Evolutionary conservation across 257 asterid species (phyloP), one percentile per base, ranked within the genome.

Genomic region (Scutellaria minor): DNA sequence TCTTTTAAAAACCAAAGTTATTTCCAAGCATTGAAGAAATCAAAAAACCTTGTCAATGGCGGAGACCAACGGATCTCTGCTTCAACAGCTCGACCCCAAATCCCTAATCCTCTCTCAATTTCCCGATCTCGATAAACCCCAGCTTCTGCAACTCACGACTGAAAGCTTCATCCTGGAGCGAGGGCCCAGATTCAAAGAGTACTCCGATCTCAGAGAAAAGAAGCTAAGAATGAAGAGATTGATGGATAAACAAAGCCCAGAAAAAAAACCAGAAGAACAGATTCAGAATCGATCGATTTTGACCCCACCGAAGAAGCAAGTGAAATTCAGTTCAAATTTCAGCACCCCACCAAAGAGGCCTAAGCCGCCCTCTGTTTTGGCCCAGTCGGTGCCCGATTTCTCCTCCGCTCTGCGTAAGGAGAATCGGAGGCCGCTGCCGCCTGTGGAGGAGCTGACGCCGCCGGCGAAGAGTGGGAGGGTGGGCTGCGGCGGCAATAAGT

Each of bases 331-430:
- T 75, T 68, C 86, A 9, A 84, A 52, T 82, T 67, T 90, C 9
- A 39, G 52, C 0, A 83, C 96, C 0, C 96, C 96, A 9, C 88
- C 93, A 0, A 84, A 51, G 72, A 80, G 89, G 84, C 13, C 88
- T 1, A 89, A 64, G 64, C 76, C 77, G 55, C 39, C 85, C 13
- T 85, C 95, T 9, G 78, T 78, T 63, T 48, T 92, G 81, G 63
- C 96, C 2, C 98, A 92, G 22, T 92, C 99, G 1, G 97, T 91
- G 62, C 98, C 98, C 24, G 97, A 94, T 68, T 91, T 94, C 81
- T 84, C 97, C 7, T 82, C 93, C 1, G 89, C 83, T 1, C 50
- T 90, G 79, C 71, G 97, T 78, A 94, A 94, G 76, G 99, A 91
- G 85, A 94, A 94, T 44, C 84, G 99, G 80, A 94, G 80, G 77